These are phyloP conservation scores for Corylus americana DNA, from an alignment of 306 rosid genomes.

Conservation along the genomic window DNA sequence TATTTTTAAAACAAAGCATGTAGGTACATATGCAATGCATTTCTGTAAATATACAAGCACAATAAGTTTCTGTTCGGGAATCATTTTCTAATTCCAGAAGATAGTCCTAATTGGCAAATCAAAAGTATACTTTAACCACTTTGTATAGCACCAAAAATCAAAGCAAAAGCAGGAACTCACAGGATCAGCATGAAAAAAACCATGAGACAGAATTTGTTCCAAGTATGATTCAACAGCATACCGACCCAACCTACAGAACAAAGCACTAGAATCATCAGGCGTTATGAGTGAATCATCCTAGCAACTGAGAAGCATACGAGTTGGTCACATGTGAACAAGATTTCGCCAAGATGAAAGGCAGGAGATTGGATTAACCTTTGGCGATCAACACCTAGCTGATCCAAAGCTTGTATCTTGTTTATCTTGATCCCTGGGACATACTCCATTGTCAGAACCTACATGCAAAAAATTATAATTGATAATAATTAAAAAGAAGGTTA, in stretches of 20 bases:
- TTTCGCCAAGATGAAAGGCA: constrained; percentile 14
- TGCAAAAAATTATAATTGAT: constrained; percentile 15
- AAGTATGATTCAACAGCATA: constrained; percentile 98
- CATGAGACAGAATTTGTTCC: constrained; percentile 97
- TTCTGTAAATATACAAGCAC: neutral
- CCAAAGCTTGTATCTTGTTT: constrained; percentile 91
- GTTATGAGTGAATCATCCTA: constrained; percentile 17
- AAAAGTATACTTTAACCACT: neutral
- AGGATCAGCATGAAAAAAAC: constrained; percentile 99
- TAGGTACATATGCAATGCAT: neutral
- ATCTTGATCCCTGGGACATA: constrained; percentile 99
- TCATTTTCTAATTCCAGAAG: neutral
- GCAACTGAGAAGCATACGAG: constrained; percentile 25
- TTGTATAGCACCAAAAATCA: constrained; percentile 17
- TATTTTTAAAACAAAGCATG: neutral
- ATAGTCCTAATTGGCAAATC: neutral
- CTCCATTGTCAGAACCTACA: constrained; percentile 96
- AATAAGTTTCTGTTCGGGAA: neutral
- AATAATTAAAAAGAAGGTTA: constrained; percentile 10
- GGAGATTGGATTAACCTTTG: constrained; percentile 53
- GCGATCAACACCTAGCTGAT: constrained; percentile 95
- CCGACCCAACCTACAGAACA: constrained; percentile 71
- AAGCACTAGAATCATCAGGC: constrained; percentile 15
- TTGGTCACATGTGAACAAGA: constrained; percentile 14
- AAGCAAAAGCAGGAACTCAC: constrained; percentile 49